Base-by-base conservation (phyloP, 2,329 filamentous ascomycete species). In the Penicillium crustosum region DNA sequence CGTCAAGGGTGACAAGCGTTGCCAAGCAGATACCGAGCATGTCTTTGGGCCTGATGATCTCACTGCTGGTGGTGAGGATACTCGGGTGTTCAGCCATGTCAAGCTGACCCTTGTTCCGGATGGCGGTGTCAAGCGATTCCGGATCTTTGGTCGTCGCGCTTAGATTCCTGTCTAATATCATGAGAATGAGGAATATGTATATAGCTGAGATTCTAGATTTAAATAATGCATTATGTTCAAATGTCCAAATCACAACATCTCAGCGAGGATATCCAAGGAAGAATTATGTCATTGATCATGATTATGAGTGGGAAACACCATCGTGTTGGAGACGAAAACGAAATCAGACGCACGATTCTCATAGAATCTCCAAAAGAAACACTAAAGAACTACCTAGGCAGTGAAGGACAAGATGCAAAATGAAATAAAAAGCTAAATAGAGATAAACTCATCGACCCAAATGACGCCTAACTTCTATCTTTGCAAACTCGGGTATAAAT, bases 51-150 rank as follows among this genome's bases (percentile, higher is more conserved):
- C 67, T 0, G 66, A 69, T 9, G 39, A 53, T 21, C 50, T 53
- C 29, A 25, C 50, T 53, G 50, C 15, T 45, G 50, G 41, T 90
- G 60, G 83, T 87, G 68, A 86, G 82, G 65, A 78, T 93, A 84
- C 85, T 38, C 82, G 80, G 70, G 77, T 80, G 2, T 89, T 91
- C 69, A 91, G 89, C 13, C 92, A 94, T 77, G 86, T 93, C 23
- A 97, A 96, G 82, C 80, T 97, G 72, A 89, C 91, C 35, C 94
- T 97, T 72, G 91, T 96, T 66, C 93, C 93, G 0, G 93, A 97
- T 75, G 93, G 93, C 35, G 93, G 93, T 25, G 89, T 97, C 3
- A 96, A 96, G 85, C 82, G 93, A 63, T 83, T 97, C 64, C 85
- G 91, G 45, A 86, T 93, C 2, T 87, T 90, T 73, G 90, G 89